Evolutionary conservation across 1,284 basidiomycete species (phyloP), one percentile per base, ranked within the genome.

Genomic region (Ganoderma lingzhi): DNA sequence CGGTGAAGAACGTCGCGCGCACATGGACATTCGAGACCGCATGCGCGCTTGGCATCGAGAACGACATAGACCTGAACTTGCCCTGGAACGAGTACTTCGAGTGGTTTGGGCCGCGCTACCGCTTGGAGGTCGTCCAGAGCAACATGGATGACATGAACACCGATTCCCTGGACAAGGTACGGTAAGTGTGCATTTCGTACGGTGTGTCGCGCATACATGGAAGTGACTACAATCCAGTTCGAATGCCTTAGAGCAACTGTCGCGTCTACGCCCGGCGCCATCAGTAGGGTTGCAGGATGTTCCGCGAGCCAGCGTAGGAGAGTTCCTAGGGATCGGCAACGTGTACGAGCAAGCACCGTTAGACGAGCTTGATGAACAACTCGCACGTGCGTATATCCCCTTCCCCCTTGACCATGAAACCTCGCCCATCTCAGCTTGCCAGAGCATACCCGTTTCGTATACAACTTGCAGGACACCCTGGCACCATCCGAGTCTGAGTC

Each of bases 21-120:
- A 93, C 94, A 9, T 99, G 97, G 97, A 93, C 96, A 19, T 98
- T 95, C 81, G 98, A 99, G 81, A 99, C 98, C 0, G 96, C 96
- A 0, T 93, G 97, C 76, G 94, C 96, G 32, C 88, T 97, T 17
- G 96, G 95, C 0, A 87, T 95, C 53, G 92, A 96, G 77, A 82
- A 90, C 58, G 86, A 87, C 2, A 92, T 99, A 63, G 89, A 94
- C 74, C 88, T 90, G 44, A 92, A 95, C 76, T 80, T 99, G 70
- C 97, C 97, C 0, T 98, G 94, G 90, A 98, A 95, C 80, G 93
- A 97, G 76, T 98, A 97, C 81, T 95, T 99, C 79, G 97, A 99
- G 79, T 99, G 97, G 91, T 99, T 97, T 80, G 97, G 97, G 0
- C 98, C 98, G 4, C 87, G 96, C 67, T 99, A 97, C 82, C 89